These are phyloP conservation scores for Coemansia sp. DNA, from an alignment of 192 early-diverging fungal species.

Conservation along the genomic window DNA sequence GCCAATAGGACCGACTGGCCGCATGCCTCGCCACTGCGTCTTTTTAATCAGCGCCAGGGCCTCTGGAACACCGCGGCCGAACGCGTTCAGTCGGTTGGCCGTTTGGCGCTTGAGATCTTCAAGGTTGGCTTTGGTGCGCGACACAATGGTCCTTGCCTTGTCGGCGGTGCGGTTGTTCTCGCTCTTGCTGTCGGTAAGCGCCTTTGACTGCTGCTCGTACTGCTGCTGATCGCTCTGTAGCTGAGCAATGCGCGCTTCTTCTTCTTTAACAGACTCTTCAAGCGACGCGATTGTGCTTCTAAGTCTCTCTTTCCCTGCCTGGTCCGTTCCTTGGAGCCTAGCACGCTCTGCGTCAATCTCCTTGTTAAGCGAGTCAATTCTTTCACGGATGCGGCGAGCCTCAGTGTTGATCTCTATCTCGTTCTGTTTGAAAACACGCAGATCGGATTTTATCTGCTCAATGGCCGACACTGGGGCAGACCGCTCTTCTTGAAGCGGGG, in stretches of 20 bases:
- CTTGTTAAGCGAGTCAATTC: slow-evolving; percentile 24
- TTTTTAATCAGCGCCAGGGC: slow-evolving; percentile 59
- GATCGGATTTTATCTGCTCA: slow-evolving; percentile 17
- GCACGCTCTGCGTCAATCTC: slow-evolving; percentile 38
- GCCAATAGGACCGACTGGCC: slow-evolving; percentile 76
- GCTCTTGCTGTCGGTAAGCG: slow-evolving; percentile 29
- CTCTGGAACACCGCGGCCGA: slow-evolving; percentile 68
- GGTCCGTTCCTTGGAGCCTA: slow-evolving; percentile 39
- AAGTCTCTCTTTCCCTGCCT: slow-evolving; percentile 27
- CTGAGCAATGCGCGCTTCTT: slow-evolving; percentile 30
- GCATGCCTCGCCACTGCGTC: slow-evolving; percentile 41
- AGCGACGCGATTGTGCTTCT: slow-evolving; percentile 17
- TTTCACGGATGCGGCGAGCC: slow-evolving; percentile 47
- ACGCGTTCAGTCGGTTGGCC: slow-evolving; percentile 71
- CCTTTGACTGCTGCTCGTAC: slow-evolving; percentile 22
- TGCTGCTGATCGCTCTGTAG: slow-evolving; percentile 36
- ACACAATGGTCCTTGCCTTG: slow-evolving; percentile 15
- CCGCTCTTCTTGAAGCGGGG: slow-evolving; percentile 29
- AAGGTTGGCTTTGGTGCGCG: slow-evolving; percentile 37
- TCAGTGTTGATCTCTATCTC: slow-evolving; percentile 54
- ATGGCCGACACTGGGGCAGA: slow-evolving; percentile 16
- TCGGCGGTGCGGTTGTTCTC: slow-evolving; percentile 15
- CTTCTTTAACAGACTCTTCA: slow-evolving; percentile 27
- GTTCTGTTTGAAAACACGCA: slow-evolving; percentile 42
- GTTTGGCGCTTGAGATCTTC: slow-evolving; percentile 61